A percentile compares a stretch with the other conserved stretches of the same genome.
Conservation (phyloP, 1,284 basidiomycete species). For the Xerocomus tenax region DNA sequence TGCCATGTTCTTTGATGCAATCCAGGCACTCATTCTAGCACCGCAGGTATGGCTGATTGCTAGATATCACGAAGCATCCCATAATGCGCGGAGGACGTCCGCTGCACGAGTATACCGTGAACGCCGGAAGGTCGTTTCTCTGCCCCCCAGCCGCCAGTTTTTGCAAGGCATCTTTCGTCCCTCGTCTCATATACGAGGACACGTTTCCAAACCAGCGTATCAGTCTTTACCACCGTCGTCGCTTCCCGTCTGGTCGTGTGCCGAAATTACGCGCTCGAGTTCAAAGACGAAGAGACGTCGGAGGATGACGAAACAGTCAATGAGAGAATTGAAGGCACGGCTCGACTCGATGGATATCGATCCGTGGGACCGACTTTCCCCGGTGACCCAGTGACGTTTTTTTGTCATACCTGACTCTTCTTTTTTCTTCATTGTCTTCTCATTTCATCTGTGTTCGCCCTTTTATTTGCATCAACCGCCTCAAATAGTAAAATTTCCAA, state of each 20-base stretch:
- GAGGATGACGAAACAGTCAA: constrained; percentile 7
- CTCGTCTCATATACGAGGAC: constrained; percentile 1
- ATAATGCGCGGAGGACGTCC: neutral
- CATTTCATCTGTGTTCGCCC: neutral
- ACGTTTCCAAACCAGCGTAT: neutral
- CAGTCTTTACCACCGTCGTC: neutral
- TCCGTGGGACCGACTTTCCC: neutral
- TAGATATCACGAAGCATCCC: neutral
- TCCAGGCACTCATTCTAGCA: neutral
- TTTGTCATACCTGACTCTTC: neutral
- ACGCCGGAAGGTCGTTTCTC: neutral
- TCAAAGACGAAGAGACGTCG: constrained; percentile 5
- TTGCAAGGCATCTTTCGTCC: constrained; percentile 2
- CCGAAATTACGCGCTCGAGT: constrained; percentile 16
- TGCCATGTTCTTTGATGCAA: neutral
- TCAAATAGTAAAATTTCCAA: neutral
- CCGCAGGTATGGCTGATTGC: constrained; percentile 9
- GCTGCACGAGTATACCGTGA: neutral
- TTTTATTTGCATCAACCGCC: neutral
- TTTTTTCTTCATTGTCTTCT: neutral
- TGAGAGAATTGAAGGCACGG: constrained; percentile 4
- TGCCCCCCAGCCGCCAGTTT: constrained; percentile 1
- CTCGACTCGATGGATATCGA: constrained; percentile 13
- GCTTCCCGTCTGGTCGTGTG: constrained; percentile 16
- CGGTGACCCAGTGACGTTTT: neutral